Evolutionary conservation across 169 alveolate species (phyloP).

Genomic region (Sarcocystis neurona): DNA sequence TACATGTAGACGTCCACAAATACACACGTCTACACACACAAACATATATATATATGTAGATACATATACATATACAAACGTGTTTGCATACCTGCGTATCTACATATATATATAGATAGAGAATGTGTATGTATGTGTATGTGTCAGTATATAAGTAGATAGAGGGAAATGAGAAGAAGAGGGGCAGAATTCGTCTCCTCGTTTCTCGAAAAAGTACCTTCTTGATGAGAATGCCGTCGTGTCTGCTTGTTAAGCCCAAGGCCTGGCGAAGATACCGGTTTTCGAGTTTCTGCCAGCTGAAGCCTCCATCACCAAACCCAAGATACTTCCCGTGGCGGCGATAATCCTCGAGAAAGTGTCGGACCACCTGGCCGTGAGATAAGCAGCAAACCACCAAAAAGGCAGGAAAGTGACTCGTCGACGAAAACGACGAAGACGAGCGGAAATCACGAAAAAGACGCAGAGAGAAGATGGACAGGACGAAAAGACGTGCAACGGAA

Average conservation of each 20-base stretch:
- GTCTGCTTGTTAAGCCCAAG: slow-evolving; percentile 28
- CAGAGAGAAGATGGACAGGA: not conserved
- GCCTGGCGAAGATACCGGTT: slow-evolving; percentile 46
- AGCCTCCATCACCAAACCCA: slow-evolving; percentile 68
- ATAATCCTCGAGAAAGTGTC: slow-evolving; percentile 66
- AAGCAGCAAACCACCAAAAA: not conserved
- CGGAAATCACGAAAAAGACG: not conserved
- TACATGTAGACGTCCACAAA: too few relatives aligned
- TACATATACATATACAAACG: too few relatives aligned
- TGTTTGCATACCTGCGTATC: too few relatives aligned
- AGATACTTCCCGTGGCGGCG: slow-evolving; percentile 60
- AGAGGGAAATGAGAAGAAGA: too few relatives aligned
- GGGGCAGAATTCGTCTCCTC: too few relatives aligned
- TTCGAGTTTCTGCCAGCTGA: slow-evolving; percentile 64
- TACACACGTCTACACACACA: too few relatives aligned
- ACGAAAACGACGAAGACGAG: not conserved
- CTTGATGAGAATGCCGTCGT: slow-evolving; percentile 51
- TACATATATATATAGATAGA: too few relatives aligned
- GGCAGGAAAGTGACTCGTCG: not conserved
- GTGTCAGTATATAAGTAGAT: too few relatives aligned
- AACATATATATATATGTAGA: too few relatives aligned
- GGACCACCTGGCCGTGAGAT: slow-evolving; percentile 56
- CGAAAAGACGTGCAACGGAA: not conserved
- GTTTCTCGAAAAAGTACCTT: slow-evolving; percentile 35
- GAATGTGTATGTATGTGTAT: too few relatives aligned